phyloP scores from a whole-genome alignment of 2,329 filamentous ascomycete species.

The Metarhizium guizhouense region DNA sequence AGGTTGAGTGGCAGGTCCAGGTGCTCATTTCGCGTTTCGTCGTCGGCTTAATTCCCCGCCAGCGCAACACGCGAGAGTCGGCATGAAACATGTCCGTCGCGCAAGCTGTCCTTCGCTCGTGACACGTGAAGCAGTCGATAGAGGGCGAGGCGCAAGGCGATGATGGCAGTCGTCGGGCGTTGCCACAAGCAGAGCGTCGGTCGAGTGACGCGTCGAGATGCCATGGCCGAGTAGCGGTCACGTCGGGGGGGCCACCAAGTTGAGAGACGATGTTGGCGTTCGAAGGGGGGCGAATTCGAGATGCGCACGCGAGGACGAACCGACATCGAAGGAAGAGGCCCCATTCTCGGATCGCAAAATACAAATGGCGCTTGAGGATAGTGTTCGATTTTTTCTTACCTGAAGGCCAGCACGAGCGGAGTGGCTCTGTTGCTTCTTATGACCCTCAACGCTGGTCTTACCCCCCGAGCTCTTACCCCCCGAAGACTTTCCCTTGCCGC shows the following conservation, averaged over 20 bases:
- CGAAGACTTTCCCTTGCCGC: constrained; percentile 88
- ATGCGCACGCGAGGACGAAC: constrained; percentile 7
- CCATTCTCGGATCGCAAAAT: constrained; percentile 1
- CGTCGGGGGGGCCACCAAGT: background rate
- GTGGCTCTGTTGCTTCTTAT: constrained; percentile 90
- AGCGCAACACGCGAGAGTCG: background rate
- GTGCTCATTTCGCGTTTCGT: background rate
- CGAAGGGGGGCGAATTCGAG: constrained; percentile 13
- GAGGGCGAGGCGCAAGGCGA: background rate
- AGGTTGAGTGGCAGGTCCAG: background rate
- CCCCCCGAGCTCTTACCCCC: constrained; percentile 83
- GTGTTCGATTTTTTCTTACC: constrained; percentile 42
- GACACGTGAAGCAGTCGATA: background rate
- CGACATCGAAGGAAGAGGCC: background rate
- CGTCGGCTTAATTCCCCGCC: background rate
- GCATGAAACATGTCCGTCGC: background rate
- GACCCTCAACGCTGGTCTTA: constrained; percentile 56
- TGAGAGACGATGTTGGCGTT: background rate
- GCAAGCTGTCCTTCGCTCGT: background rate
- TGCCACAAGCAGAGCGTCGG: constrained; percentile 6
- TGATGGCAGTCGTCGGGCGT: background rate
- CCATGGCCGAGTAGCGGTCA: background rate
- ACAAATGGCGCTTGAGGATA: constrained; percentile 13
- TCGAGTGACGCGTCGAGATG: constrained; percentile 6
- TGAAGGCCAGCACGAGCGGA: constrained; percentile 91